Evolutionary conservation across 208 protist genomes (phyloP), one percentile per base, ranked within the genome.

Genomic region (Lotmaria passim): DNA sequence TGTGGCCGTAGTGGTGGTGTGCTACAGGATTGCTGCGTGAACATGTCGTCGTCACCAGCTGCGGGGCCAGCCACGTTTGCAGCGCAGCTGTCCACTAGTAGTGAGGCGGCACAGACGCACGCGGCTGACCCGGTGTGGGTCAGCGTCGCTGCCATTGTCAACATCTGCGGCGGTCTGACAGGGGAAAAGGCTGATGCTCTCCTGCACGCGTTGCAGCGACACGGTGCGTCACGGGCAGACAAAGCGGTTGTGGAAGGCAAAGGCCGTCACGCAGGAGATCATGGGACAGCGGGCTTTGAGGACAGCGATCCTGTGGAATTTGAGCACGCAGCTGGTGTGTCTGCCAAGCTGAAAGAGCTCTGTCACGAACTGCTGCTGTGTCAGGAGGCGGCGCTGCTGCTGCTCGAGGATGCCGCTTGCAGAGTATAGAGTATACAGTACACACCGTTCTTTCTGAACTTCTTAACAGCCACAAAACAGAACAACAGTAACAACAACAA

Each of bases 131-230:
- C 4, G 30, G 7, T 15, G 31, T 41, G 28, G 31, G 31, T 19
- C 3, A 21, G 21, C 4, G 52, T 76, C 8, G 43, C 53, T 23
- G 62, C 55, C 11, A 47, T 76, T 6, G 38, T 70, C 11, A 70
- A 47, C 55, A 46, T 76, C 12, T 70, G 59, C 39, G 70, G 70
- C 17, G 62, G 70, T 38, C 31, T 76, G 19, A 43, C 43, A 7
- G 62, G 55, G 3, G 34, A 6, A n/a, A 39, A 36, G 17, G 34
- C 55, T 10, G 30, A 55, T n/a, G 50, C 55, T 0, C 19, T 76
- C 21, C 8, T 39, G 26, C 59, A 24, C 34, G 70, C 70, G 0
- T 50, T 76, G 60, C 70, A 56, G 21, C 21, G 30, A 11, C 63
- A 69, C 21, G 47, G 46, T 12, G 33, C 70, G 28, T 69, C 70